Evolutionary conservation across 495 filamentous ascomycete species (phyloP).

Genomic region (Hyaloscypha variabilis): DNA sequence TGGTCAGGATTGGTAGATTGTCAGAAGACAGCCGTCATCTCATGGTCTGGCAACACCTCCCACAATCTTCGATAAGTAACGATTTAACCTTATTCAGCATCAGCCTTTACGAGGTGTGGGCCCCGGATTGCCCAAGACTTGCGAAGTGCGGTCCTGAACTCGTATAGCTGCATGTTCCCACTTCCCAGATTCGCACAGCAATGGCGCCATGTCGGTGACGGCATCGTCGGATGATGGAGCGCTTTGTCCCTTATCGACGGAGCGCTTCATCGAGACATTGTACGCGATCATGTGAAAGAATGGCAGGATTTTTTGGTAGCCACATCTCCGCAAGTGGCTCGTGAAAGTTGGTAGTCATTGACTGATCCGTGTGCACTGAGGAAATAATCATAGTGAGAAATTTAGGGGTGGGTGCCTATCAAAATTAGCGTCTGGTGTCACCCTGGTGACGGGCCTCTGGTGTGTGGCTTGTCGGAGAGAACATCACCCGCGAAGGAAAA

Average conservation of each 20-base stretch:
- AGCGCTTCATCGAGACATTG: background rate
- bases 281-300: background rate
- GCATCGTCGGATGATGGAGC: background rate
- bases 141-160: too few relatives aligned
- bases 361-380: background rate
- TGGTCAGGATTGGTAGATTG: background rate
- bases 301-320: background rate
- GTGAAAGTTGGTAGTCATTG: background rate
- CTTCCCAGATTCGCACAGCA: too few relatives aligned
- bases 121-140: background rate
- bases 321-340: background rate
- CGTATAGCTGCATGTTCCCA: background rate
- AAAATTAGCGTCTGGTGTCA: background rate
- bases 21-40: conserved; percentile 15
- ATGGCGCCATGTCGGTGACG: too few relatives aligned
- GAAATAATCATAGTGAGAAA: background rate
- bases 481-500: background rate
- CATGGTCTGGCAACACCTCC: conserved; percentile 12
- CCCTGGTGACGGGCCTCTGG: too few relatives aligned
- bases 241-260: background rate
- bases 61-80: background rate
- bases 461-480: too few relatives aligned
- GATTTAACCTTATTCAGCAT: background rate
- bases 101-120: background rate
- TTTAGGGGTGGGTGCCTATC: background rate